Evolutionary conservation across 139 green algal species (phyloP).

Genomic region (Ostreobium quekettii): DNA sequence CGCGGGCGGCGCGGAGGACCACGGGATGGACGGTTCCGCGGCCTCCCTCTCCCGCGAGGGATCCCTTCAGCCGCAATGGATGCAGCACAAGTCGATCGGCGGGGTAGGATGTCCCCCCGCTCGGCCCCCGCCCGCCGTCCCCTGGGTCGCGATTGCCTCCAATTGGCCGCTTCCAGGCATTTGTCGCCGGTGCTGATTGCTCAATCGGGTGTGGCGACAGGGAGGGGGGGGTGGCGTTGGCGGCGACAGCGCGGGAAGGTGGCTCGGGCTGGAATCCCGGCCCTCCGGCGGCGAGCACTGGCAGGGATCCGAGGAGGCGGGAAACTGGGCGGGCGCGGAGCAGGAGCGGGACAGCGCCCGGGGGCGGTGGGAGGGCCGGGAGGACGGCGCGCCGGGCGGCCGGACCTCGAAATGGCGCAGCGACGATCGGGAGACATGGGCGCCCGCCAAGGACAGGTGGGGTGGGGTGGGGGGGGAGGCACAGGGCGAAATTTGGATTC

Average conservation of each 20-base stretch:
- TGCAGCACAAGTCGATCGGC: constrained; percentile 2
- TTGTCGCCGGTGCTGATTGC: no score
- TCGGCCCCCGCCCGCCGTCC: no score
- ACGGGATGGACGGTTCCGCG: no score
- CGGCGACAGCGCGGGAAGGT: no score
- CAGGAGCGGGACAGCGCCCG: not conserved
- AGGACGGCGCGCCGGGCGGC: not conserved
- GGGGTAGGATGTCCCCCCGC: not conserved
- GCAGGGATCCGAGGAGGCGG: not conserved
- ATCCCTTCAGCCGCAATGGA: constrained; percentile 15
- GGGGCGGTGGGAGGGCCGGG: not conserved
- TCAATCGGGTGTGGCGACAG: no score
- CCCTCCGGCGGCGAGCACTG: not conserved
- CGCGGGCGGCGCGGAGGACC: no score
- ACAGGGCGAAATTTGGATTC: no score
- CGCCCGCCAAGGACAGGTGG: constrained; percentile 10
- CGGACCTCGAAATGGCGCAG: not conserved
- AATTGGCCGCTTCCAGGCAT: no score
- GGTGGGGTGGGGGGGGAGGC: no score
- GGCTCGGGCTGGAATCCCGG: no score
- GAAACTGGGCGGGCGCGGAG: not conserved
- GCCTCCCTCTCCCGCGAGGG: constrained; percentile 6
- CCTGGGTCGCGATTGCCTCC: no score
- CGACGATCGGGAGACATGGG: constrained; percentile 9
- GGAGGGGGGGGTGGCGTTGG: no score